Evolutionary conservation across 192 early-diverging fungal genomes (phyloP), one percentile per base, ranked within the genome.

Genomic region (Coemansia guatemalensis): DNA sequence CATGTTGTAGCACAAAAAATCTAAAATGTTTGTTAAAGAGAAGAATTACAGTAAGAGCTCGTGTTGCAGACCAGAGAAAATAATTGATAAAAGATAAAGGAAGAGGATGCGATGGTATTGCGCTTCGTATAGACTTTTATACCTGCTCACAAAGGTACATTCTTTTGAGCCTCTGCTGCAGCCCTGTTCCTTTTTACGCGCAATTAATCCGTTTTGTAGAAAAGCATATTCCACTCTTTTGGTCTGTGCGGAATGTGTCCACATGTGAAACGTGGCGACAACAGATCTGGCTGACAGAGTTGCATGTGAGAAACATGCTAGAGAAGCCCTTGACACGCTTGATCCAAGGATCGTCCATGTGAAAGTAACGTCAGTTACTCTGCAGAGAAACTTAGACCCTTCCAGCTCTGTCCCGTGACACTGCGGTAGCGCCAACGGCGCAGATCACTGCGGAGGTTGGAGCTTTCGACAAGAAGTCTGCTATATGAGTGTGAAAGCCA

Each of bases 1-100:
- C 74, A 75, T 75, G 32, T 53, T 62, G 8, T 63, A 32, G 11
- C 17, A 26, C 21, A 53, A 53, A 29, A 26, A 21, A 18, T 8
- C 32, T 29, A 48, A 20, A 35, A 56, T 30, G 18, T 55, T 24
- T 32, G 6, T 56, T 17, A 44, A 44, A 35, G 33, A 35, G 33
- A 47, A 41, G 8, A 33, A 48, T 26, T 44, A 59, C n/a, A 59
- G 24, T n/a, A 59, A 59, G n/a, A 35, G 7, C 11, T 35, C 8
- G 7, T 35, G 33, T 35, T 1, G 33, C 2, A 35, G 3, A 35
- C 5, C 33, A 35, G 33, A 35, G n/a, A 35, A 35, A 35, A 35
- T 35, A 35, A 11, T 35, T 35, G 33, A 35, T 35, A 35, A 35
- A 11, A 35, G 7, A 35, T 35, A 35, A 35, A 35, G 5, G 33